Percentiles rank a stretch among this genome's conserved stretches.
Conservation (phyloP, 306 rosid genomes). For the Glycyrrhiza uralensis region DNA sequence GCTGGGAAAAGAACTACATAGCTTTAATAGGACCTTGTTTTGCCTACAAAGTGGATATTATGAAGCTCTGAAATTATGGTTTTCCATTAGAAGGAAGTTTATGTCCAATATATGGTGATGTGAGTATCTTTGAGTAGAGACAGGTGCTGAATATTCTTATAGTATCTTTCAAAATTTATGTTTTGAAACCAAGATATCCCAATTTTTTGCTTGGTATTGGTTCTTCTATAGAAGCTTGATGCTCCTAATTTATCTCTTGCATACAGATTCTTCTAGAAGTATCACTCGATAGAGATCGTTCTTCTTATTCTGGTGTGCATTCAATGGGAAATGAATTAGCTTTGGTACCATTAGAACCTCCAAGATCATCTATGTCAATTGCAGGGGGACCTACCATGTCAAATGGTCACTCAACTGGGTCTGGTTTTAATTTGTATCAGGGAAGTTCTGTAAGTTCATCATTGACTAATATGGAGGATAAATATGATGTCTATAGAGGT, state of each 20-base stretch:
- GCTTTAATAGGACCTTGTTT: constrained; percentile 1
- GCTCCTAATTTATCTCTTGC: constrained; percentile 32
- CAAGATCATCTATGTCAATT: constrained; percentile 77
- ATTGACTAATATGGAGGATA: constrained; percentile 59
- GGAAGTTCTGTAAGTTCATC: constrained; percentile 62
- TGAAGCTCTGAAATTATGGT: not conserved
- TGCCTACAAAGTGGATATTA: constrained; percentile 4
- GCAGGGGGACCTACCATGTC: constrained; percentile 92
- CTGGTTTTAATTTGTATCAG: constrained; percentile 51
- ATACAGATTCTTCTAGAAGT: constrained; percentile 85
- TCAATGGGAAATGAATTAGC: constrained; percentile 86
- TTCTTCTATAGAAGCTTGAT: constrained; percentile 26
- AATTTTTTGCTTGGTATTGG: constrained; percentile 10
- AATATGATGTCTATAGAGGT: constrained; percentile 49
- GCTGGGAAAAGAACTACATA: not conserved
- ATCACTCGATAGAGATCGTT: constrained; percentile 33
- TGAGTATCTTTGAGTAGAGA: constrained; percentile 16
- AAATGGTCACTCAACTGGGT: constrained; percentile 74
- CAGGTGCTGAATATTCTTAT: constrained; percentile 8
- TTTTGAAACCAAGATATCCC: not conserved
- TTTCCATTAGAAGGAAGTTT: constrained; percentile 11
- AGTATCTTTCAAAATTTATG: constrained; percentile 1
- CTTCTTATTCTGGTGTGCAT: constrained; percentile 51
- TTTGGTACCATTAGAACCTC: constrained; percentile 83
- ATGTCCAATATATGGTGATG: constrained; percentile 3